Evolutionary conservation across 345 rosid genomes (phyloP), one percentile per base, ranked within the genome.

Genomic region (Citrus medica): DNA sequence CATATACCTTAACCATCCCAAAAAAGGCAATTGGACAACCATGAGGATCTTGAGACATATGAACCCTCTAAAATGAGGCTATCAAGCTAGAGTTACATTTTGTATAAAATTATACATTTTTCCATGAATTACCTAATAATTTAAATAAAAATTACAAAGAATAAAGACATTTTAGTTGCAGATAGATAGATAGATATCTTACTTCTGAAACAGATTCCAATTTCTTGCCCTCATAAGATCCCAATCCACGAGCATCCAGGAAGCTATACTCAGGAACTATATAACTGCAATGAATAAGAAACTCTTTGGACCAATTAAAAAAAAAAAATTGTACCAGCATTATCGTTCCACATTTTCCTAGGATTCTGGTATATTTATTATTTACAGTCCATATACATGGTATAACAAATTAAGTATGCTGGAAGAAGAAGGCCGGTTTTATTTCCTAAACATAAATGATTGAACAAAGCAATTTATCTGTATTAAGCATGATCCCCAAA

Each of bases 191-290:
- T 22, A n/a, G 28, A 58, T 10, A 68, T 69, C 81, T 78, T 93
- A 93, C 98, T 85, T 93, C 85, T 22, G 98, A 92, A 76, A 93
- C 78, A 16, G 91, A 83, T 67, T 93, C 97, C 76, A 95, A 76
- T 72, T 86, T 89, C 88, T 85, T 90, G 82, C 98, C 98, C 83
- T 95, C 98, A 78, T 89, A 95, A 71, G 98, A 95, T 82, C 98
- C 98, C 85, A 95, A 81, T 65, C 98, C 98, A 33, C 98, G 95
- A 79, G 98, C 98, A 87, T 95, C 98, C 37, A 95, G 87, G 74
- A 94, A 94, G 89, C 94, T 95, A 70, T 93, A 95, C 66, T 95
- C 98, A 0, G 98, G 98, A 79, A 95, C 98, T 76, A 95, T 85
- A 71, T 88, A 90, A 83, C 98, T 95, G 85, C 85, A 82, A 65